Percentiles rank a stretch among this genome's conserved stretches.
These are phyloP conservation scores for Coemansia sp. DNA, from an alignment of 192 early-diverging fungal species.

Conservation along the genomic window DNA sequence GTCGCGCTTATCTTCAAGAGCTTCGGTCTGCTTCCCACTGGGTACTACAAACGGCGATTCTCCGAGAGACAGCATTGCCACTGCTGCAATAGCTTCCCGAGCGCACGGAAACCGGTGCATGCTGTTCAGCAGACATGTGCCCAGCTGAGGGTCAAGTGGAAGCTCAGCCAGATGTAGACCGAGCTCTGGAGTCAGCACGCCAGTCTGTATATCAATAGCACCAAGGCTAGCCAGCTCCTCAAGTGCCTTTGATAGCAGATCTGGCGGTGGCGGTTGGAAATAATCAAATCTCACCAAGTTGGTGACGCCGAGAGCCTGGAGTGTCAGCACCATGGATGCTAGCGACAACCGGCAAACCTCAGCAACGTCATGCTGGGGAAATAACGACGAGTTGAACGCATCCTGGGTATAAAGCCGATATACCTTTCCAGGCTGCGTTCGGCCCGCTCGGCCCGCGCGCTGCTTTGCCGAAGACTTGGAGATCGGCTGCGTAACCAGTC, in stretches of 20 bases:
- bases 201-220: constrained; percentile 75
- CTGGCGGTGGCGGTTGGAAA: constrained; percentile 92
- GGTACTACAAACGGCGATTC: constrained; percentile 77
- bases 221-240: constrained; percentile 83
- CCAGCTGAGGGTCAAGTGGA: constrained; percentile 85
- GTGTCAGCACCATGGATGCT: constrained; percentile 75
- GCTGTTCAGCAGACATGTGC: constrained; percentile 74
- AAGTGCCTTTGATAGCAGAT: constrained; percentile 81
- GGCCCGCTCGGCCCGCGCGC: constrained; percentile 88
- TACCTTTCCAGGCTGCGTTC: constrained; percentile 88
- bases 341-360: constrained; percentile 87
- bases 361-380: constrained; percentile 88
- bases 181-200: constrained; percentile 76
- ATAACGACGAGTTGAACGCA: constrained; percentile 82
- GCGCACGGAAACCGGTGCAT: constrained; percentile 73
- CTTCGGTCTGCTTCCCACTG: constrained; percentile 69
- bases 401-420: constrained; percentile 89
- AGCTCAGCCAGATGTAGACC: constrained; percentile 93
- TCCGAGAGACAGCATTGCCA: constrained; percentile 82
- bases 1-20: constrained; percentile 80
- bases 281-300: constrained; percentile 96
- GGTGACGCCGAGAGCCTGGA: constrained; percentile 90
- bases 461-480: constrained; percentile 89
- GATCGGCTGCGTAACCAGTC: constrained; percentile 79
- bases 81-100: constrained; percentile 86